phyloP scores from a whole-genome alignment of 1,139 yeast species.

The Saccharomyces hybrid region DNA sequence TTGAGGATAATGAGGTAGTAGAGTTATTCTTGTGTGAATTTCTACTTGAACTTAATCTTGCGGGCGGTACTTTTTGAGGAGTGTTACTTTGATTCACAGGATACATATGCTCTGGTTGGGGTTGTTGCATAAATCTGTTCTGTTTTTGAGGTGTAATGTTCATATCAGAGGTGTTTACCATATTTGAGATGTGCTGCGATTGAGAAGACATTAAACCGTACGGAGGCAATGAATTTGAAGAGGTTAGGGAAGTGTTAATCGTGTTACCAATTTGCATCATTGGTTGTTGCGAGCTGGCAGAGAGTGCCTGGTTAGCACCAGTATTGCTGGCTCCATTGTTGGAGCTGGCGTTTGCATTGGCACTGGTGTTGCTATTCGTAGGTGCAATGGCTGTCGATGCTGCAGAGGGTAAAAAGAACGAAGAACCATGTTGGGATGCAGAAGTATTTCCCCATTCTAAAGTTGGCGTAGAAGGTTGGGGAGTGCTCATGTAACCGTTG shows the following conservation, averaged over 20 bases:
- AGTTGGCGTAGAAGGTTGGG: slow-evolving; percentile 32
- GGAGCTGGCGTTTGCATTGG: not conserved
- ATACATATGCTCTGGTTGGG: slow-evolving; percentile 7
- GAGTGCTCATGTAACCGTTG: slow-evolving; percentile 23
- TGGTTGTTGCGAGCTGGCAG: slow-evolving; percentile 25
- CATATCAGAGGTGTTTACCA: slow-evolving; percentile 3
- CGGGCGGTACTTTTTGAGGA: slow-evolving; percentile 14
- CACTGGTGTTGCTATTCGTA: not conserved
- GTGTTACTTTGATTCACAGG: slow-evolving; percentile 9
- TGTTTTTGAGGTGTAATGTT: slow-evolving; percentile 1
- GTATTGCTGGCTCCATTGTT: not conserved
- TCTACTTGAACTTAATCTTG: slow-evolving; percentile 11
- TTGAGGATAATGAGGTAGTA: slow-evolving; percentile 5
- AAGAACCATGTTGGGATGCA: slow-evolving; percentile 12
- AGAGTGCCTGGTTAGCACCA: slow-evolving; percentile 3
- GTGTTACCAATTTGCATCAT: slow-evolving; percentile 24
- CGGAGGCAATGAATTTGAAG: slow-evolving; percentile 1
- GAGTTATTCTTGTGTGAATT: slow-evolving; percentile 8
- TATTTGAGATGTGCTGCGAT: not conserved
- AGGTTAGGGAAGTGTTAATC: slow-evolving; percentile 17
- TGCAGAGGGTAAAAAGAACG: slow-evolving; percentile 12
- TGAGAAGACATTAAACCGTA: not conserved
- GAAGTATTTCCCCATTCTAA: slow-evolving; percentile 24
- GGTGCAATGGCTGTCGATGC: not conserved
- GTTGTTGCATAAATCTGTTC: slow-evolving; percentile 5